Base-by-base conservation (phyloP, 768 basidiomycete species). In the Mycena olivaceomarginata region DNA sequence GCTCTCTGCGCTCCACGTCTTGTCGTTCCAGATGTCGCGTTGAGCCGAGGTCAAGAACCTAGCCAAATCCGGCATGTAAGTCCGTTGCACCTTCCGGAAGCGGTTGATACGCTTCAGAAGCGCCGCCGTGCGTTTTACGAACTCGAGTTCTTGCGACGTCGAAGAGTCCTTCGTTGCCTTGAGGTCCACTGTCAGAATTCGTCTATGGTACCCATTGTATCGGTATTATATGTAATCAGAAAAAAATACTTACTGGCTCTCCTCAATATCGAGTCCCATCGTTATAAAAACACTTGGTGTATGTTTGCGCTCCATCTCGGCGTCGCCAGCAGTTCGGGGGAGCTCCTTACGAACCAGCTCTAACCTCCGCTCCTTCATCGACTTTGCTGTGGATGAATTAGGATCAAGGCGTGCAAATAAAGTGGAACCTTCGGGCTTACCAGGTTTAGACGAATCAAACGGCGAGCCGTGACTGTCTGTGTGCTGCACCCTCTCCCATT, bases 401-500 rank as follows among this genome's bases (percentile, higher is more conserved):
- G 31, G 31, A 31, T 4, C 31, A 31, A 31, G 31, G 31, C 3
- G 31, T 31, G 31, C 31, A 4, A 31, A 4, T 3, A 31, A 31
- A 31, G 31, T 4, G 31, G 31, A 31, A 31, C 31, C 31, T 31
- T 31, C 31, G 31, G 31, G 31, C 31, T 31, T 31, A 31, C 31
- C 31, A 31, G 31, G 31, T 31, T 31, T 31, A 31, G 31, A 31
- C 31, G 31, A 31, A 62, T 71, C 60, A 16, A 48, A 71, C 18
- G 60, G 60, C n/a, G 70, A 71, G 1, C 11, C 43, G 7, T 18
- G 2, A 9, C 46, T 46, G 3, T 63, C 60, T 11, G 18, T 71
- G 15, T 71, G 70, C n/a, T 71, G 70, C 46, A n/a, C 31, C 5
- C 60, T 18, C 48, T 71, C 70, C 70, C 70, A 71, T 1, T 51